phyloP scores from a whole-genome alignment of 345 rosid genomes.

The Chamaenerion angustifolium region DNA sequence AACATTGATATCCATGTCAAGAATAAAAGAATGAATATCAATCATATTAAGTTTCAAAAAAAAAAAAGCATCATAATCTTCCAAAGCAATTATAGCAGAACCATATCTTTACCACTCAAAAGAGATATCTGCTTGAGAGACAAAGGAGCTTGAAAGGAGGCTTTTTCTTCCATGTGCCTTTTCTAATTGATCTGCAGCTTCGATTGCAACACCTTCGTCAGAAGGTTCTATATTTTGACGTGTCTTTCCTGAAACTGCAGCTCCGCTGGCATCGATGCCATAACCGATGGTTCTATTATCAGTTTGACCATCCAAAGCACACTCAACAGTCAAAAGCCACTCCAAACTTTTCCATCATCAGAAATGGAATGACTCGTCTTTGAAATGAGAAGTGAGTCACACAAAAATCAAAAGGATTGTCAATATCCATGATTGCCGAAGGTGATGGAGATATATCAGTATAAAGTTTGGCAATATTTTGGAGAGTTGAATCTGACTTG shows the following conservation, averaged over 20 bases:
- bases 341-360: slow-evolving; percentile 93
- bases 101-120: slow-evolving; percentile 29
- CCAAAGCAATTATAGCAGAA: neutral
- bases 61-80: neutral
- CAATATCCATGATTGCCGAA: slow-evolving; percentile 40
- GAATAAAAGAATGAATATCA: neutral
- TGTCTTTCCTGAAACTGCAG: slow-evolving; percentile 14
- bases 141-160: slow-evolving; percentile 19
- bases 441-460: slow-evolving; percentile 36
- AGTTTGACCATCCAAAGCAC: slow-evolving; percentile 35
- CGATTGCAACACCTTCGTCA: slow-evolving; percentile 18
- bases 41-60: neutral
- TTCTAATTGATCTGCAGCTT: slow-evolving; percentile 20
- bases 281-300: slow-evolving; percentile 16
- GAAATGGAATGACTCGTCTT: slow-evolving; percentile 79
- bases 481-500: slow-evolving; percentile 69
- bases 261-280: slow-evolving; percentile 17
- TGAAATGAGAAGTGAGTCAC: slow-evolving; percentile 53
- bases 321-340: slow-evolving; percentile 85
- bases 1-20: too few species aligned
- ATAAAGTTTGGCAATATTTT: slow-evolving; percentile 55
- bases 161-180: slow-evolving; percentile 23
- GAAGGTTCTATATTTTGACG: slow-evolving; percentile 15
- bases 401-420: slow-evolving; percentile 76
- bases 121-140: slow-evolving; percentile 24